A percentile compares a stretch with the other conserved stretches of the same genome.
phyloP scores from a whole-genome alignment of 371 early-diverging fungal genomes.

The Dentiscutata heterogama region DNA sequence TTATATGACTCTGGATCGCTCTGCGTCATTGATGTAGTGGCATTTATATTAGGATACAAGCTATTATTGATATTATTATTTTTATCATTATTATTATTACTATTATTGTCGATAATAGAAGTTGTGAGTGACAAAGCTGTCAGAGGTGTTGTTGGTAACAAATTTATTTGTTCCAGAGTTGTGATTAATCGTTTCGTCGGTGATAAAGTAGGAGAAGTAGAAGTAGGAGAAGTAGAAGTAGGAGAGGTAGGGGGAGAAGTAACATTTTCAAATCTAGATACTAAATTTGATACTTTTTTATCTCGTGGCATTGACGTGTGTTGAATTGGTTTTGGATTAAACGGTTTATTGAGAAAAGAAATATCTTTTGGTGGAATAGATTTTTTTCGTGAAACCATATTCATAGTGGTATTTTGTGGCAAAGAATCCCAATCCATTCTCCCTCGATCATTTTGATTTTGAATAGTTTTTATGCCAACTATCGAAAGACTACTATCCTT shows the following conservation, averaged over 20 bases:
- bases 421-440: slow-evolving; percentile 34
- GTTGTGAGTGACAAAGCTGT: not conserved
- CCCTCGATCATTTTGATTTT: slow-evolving; percentile 6
- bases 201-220: not conserved
- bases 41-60: not conserved
- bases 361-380: not conserved
- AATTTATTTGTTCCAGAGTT: not conserved
- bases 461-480: not conserved
- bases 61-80: not conserved
- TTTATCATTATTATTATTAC: not conserved
- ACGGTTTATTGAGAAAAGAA: not conserved
- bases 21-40: not conserved
- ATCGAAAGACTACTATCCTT: slow-evolving; percentile 2
- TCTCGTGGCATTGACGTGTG: not conserved
- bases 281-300: slow-evolving; percentile 23
- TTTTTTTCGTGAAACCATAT: not conserved
- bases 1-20: not conserved
- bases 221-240: not conserved
- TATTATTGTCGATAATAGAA: not conserved
- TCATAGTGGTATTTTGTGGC: not conserved
- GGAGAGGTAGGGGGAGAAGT: not conserved
- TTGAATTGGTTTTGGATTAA: not conserved
- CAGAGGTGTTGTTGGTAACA: not conserved
- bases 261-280: slow-evolving; percentile 27
- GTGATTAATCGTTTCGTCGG: too few species aligned